Base-by-base conservation (phyloP, 2,329 filamentous ascomycete species). In the Tolypocladium capitatum region DNA sequence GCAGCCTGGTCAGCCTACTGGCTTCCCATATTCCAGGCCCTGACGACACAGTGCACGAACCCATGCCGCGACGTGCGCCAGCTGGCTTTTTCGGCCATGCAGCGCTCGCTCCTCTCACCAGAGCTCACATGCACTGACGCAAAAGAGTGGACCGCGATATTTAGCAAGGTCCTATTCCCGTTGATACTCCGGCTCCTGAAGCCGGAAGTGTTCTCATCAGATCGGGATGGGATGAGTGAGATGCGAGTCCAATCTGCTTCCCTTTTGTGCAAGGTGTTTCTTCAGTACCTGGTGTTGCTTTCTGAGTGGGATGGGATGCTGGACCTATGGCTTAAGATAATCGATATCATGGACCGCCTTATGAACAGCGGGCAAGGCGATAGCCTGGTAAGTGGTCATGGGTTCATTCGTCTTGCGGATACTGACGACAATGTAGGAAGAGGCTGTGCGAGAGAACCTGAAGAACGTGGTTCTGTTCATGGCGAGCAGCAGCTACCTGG, bases 381-480 rank as follows among this genome's bases (percentile, higher is more conserved):
- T 59, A 91, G 84, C 58, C 68, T 94, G 61, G 86, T 90, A 77
- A 68, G 83, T 74, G 40, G 8, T 24, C 38, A 9, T 7, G 10
- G 9, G 13, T 16, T 28, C n/a, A 13, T 27, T 30, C 9, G 3
- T 42, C 24, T 30, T 30, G 18, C 14, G 31, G 4, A 43, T 28
- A 53, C 47, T 55, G 24, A 58, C 47, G 4, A 14, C 21, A 13
- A n/a, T 34, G 16, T 56, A 94, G 82, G 89, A 94, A 67, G 92
- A 98, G 70, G 91, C 92, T 13, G 89, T 97, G 2, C 86, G 87
- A 1, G 92, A 98, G 66, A 92, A 88, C 54, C 71, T 98, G 49
- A 98, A 98, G 68, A 98, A 98, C 55, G 89, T 97, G 46, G 72
- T 97, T 24, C 74, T 98, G 10, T 92, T 98, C 58, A 95, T 98